A percentile compares a stretch with the other conserved stretches of the same genome.
Conservation (phyloP, 1,139 yeast genomes). For the Geotrichum macrosporum region DNA sequence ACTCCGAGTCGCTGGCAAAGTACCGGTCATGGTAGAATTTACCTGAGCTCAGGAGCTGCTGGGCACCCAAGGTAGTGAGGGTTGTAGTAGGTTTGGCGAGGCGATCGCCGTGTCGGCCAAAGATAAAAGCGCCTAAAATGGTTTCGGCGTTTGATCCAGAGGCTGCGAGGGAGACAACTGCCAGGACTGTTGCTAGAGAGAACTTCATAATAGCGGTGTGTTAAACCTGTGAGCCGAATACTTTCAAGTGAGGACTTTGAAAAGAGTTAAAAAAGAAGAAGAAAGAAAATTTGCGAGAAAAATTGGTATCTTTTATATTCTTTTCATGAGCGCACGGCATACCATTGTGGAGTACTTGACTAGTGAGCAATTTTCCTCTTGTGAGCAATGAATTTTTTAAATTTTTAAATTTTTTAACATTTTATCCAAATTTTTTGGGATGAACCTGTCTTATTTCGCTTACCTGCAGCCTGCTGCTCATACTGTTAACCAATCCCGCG, state of each 20-base stretch:
- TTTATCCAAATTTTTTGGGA: no score
- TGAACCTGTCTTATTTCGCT: no score
- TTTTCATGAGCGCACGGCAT: no score
- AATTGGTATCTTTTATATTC: neutral
- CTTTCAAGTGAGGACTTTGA: no score
- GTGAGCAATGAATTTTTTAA: no score
- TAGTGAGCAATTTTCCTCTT: no score
- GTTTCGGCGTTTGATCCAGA: constrained; percentile 30
- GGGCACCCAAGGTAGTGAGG: constrained; percentile 44
- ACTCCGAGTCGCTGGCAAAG: no score
- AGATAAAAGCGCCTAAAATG: constrained; percentile 43
- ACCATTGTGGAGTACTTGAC: no score
- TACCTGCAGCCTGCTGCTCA: no score
- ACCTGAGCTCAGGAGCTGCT: constrained; percentile 39
- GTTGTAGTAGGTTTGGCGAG: constrained; percentile 42
- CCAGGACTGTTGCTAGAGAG: constrained; percentile 2
- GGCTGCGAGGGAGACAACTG: constrained; percentile 13
- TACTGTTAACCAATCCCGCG: no score
- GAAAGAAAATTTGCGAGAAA: neutral
- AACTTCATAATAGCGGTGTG: constrained; percentile 1
- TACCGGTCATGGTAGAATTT: constrained; percentile 42
- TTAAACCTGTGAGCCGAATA: no score
- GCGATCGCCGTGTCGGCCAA: constrained; percentile 47
- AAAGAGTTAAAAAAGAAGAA: neutral
- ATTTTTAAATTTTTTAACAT: no score